Percentiles rank a stretch among this genome's conserved stretches.
Conservation (phyloP, 139 green algal species). For the Volvox reticuliferus region DNA sequence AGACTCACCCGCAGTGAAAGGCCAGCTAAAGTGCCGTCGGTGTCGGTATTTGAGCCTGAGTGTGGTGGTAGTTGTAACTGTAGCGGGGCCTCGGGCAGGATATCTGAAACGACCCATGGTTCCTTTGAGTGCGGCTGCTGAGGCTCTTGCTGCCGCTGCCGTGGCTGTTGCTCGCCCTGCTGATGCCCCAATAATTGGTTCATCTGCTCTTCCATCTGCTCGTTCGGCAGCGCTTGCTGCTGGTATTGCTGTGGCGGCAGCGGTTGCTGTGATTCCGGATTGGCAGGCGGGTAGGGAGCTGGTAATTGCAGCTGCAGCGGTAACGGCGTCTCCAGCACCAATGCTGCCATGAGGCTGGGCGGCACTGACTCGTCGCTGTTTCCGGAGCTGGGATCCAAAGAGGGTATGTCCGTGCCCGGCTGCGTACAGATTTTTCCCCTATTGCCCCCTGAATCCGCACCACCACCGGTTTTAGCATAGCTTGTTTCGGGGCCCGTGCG, state of each 20-base stretch:
- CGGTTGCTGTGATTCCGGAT: not conserved
- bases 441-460: too few relatives aligned
- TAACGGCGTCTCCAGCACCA: conserved; percentile 24
- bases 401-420: too few relatives aligned
- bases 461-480: too few relatives aligned
- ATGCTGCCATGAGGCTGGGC: not conserved
- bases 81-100: not conserved
- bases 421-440: too few relatives aligned
- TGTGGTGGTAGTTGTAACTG: not conserved
- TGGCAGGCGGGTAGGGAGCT: not conserved
- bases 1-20: too few relatives aligned
- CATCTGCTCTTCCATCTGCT: too few relatives aligned
- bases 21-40: too few relatives aligned
- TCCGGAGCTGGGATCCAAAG: not conserved
- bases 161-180: not conserved
- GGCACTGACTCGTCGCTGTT: not conserved
- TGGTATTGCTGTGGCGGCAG: not conserved
- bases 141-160: not conserved
- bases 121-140: not conserved
- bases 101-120: not conserved
- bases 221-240: too few relatives aligned
- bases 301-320: not conserved
- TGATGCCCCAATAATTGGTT: not conserved
- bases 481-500: too few relatives aligned
- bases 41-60: not conserved